Base-by-base conservation (phyloP, 2,329 filamentous ascomycete species). In the Talaromyces islandicus region DNA sequence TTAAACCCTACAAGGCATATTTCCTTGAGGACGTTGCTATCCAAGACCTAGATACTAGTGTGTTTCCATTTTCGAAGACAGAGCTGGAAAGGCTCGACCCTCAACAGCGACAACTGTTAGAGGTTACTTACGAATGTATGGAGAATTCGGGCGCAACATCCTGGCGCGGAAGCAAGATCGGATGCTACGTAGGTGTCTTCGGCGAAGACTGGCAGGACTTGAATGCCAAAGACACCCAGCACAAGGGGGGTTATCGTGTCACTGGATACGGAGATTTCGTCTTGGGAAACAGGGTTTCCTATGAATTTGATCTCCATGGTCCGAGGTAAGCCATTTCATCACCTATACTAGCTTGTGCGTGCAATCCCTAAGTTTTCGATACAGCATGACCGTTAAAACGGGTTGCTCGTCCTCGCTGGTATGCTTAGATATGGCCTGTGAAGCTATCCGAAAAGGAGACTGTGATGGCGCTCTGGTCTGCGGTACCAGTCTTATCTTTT, bases 261-360 rank as follows among this genome's bases (percentile, higher is more conserved):
- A 52, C 58, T n/a, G 58, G 58, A 19, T 51, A 21, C 9, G 38
- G 57, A 27, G 61, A 64, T 35, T 62, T 62, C n/a, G 51, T 59
- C 9, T 5, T 66, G 11, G 27, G 61, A 5, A 67, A 66, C 46
- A 55, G 63, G 7, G 38, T 70, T 4, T 62, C 66, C 51, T 65
- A 70, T 54, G 64, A 64, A 41, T 68, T 66, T 38, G 64, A 69
- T 57, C 57, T 66, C 5, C 52, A 51, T 27, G 69, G 69, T 7
- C 69, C 69, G 14, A 74, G 72, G 1, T 78, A 77, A 54, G 78
- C 0, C 71, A 75, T 3, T 70, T 74, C 7, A 55, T 79, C 12
- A 66, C 71, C 1, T 69, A 63, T 5, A 62, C 79, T 6, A 69
- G 11, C 17, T 38, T n/a, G 35, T 29, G 35, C 78, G 53, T 65